Evolutionary conservation across 2,329 filamentous ascomycete species (phyloP), one percentile per base, ranked within the genome.

Genomic region (Colletotrichum godetiae): DNA sequence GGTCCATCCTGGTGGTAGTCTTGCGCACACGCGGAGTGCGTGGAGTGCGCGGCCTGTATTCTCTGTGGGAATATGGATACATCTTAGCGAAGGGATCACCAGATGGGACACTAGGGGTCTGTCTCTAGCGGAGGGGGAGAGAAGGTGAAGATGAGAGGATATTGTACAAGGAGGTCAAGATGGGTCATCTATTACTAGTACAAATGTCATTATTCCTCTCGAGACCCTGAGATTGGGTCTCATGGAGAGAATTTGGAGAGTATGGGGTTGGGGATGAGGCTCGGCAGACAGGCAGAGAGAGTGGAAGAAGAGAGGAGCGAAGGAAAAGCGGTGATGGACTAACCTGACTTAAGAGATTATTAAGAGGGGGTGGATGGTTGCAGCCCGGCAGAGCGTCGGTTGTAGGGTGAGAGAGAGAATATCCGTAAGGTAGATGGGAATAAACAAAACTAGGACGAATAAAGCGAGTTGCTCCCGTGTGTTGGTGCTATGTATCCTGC

Each of bases 1-100:
- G 91, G 78, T 93, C 91, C 90, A 92, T 92, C 81, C 87, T 91
- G 81, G 89, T 86, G 80, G 88, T 78, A 74, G 84, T 80, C 82
- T 88, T 88, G 78, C 84, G 83, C 46, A 27, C 33, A 31, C 66
- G 70, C 53, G 70, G 65, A 19, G 74, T 72, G 52, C 70, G 75
- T 65, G 76, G 71, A 33, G 64, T 74, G 56, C 73, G 69, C 46
- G 76, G 67, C 37, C 68, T 75, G 75, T 82, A 79, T 68, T 86
- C 84, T 85, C 84, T 88, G 79, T n/a, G 15, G 42, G 42, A 49
- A 49, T n/a, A 49, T n/a, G 81, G 76, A 84, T 86, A 86, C 87
- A 89, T 89, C 81, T 87, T 86, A 87, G 85, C 82, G 72, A 46
- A 58, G 55, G 53, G 67, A 65, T 67, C 70, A 72, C 77, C 78